Conservation (phyloP, 371 early-diverging fungal species). For the Phascolomyces articulosus region DNA sequence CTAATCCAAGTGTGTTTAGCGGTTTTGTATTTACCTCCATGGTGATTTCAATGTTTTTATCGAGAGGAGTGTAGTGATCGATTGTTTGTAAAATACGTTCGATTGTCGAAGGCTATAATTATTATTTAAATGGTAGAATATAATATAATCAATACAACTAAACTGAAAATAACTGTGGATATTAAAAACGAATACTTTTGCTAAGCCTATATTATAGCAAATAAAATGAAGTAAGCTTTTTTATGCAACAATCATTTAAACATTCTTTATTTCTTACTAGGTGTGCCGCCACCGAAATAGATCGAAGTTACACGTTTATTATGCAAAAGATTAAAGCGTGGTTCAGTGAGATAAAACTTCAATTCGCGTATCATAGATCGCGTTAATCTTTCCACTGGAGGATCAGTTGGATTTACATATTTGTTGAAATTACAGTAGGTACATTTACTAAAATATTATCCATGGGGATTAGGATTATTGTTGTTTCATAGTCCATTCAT, state of each 20-base stretch:
- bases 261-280: constrained; percentile 27
- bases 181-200: constrained; percentile 10
- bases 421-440: constrained; percentile 90
- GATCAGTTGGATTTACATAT: constrained; percentile 62
- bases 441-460: too few relatives aligned
- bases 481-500: too few relatives aligned
- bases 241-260: background rate
- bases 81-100: constrained; percentile 6
- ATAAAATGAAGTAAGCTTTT: background rate
- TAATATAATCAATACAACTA: background rate
- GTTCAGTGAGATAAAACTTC: constrained; percentile 31
- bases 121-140: background rate
- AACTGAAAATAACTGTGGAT: background rate
- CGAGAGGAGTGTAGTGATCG: background rate
- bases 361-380: constrained; percentile 59
- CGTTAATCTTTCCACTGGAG: constrained; percentile 60
- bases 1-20: too few relatives aligned
- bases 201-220: constrained; percentile 4
- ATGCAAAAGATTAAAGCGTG: constrained; percentile 32
- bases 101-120: constrained; percentile 12
- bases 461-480: too few relatives aligned
- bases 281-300: constrained; percentile 78
- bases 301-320: constrained; percentile 54
- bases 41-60: constrained; percentile 56
- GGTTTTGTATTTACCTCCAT: constrained; percentile 45